phyloP scores from a whole-genome alignment of 2,329 filamentous ascomycete genomes.

The Aspergillus caelatus region DNA sequence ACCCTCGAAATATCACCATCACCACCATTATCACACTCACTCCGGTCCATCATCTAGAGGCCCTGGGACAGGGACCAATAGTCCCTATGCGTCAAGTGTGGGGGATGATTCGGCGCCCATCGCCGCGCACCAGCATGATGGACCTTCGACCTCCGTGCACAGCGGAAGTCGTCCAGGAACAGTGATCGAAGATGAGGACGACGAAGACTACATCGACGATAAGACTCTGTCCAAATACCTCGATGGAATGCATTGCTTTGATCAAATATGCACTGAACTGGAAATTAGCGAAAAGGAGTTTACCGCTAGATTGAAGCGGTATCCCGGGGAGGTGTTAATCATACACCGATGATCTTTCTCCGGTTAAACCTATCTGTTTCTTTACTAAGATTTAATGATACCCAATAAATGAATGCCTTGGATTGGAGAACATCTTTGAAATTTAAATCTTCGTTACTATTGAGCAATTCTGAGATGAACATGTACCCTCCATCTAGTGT shows the following conservation, averaged over 20 bases:
- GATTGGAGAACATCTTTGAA: not conserved
- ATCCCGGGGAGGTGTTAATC: conserved; percentile 49
- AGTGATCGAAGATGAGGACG: conserved; percentile 32
- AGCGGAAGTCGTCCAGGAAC: conserved; percentile 27
- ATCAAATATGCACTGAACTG: conserved; percentile 55
- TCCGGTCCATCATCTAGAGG: conserved; percentile 33
- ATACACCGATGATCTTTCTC: conserved; percentile 44
- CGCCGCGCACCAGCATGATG: conserved; percentile 11
- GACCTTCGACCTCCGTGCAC: conserved; percentile 28
- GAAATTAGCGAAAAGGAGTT: conserved; percentile 52
- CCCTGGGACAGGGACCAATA: conserved; percentile 34
- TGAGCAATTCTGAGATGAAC: not conserved
- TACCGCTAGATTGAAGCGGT: conserved; percentile 45
- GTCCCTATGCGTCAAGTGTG: conserved; percentile 29
- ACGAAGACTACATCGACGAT: conserved; percentile 39
- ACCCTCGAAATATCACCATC: conserved; percentile 24
- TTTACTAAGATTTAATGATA: conserved; percentile 12
- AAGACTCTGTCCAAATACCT: conserved; percentile 44
- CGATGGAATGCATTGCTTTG: conserved; percentile 54
- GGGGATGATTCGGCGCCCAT: conserved; percentile 26
- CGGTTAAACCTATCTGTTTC: not conserved
- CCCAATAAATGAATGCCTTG: conserved; percentile 9
- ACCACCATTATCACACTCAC: conserved; percentile 13
- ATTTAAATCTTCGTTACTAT: not conserved
- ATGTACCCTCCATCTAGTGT: not conserved